Evolutionary conservation across 2,329 filamentous ascomycete species (phyloP).

Genomic region (Drechslerella coelobrocha): DNA sequence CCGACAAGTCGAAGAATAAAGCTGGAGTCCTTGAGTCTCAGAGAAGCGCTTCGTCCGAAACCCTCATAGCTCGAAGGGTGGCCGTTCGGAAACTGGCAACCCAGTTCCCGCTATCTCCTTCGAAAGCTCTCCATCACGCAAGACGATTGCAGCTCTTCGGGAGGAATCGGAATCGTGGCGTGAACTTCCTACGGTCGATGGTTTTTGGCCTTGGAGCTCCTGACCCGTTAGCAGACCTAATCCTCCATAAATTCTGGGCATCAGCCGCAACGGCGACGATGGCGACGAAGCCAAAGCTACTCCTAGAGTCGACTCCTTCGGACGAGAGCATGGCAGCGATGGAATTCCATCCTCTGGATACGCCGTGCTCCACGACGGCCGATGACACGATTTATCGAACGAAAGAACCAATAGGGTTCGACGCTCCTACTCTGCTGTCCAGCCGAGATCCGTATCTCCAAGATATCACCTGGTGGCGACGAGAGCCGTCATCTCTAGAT

Average conservation of each 20-base stretch:
- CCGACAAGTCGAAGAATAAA: slow-evolving; percentile 5
- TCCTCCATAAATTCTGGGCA: slow-evolving; percentile 8
- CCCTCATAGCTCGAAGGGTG: slow-evolving; percentile 31
- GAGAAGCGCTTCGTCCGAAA: slow-evolving; percentile 11
- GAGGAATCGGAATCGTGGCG: slow-evolving; percentile 37
- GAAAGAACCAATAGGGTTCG: slow-evolving; percentile 8
- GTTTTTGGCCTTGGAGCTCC: slow-evolving; percentile 24
- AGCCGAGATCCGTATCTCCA: slow-evolving; percentile 20
- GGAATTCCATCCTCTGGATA: background rate
- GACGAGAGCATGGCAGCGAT: slow-evolving; percentile 13
- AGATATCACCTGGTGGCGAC: slow-evolving; percentile 37
- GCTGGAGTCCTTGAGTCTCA: slow-evolving; percentile 8
- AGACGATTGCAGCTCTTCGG: slow-evolving; percentile 45
- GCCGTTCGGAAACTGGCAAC: slow-evolving; percentile 42
- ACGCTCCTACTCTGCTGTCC: slow-evolving; percentile 12
- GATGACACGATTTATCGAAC: slow-evolving; percentile 14
- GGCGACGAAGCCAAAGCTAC: slow-evolving; percentile 1
- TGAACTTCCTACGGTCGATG: slow-evolving; percentile 31
- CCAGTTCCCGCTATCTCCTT: slow-evolving; percentile 32
- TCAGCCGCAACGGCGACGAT: background rate
- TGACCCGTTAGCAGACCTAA: slow-evolving; percentile 16
- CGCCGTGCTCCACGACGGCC: slow-evolving; percentile 4
- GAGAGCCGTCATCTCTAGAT: slow-evolving; percentile 9
- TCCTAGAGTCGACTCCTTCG: slow-evolving; percentile 1
- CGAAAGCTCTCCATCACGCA: slow-evolving; percentile 40